Conservation (phyloP, 73 alveolate genomes). For the Paramecium bursaria region DNA sequence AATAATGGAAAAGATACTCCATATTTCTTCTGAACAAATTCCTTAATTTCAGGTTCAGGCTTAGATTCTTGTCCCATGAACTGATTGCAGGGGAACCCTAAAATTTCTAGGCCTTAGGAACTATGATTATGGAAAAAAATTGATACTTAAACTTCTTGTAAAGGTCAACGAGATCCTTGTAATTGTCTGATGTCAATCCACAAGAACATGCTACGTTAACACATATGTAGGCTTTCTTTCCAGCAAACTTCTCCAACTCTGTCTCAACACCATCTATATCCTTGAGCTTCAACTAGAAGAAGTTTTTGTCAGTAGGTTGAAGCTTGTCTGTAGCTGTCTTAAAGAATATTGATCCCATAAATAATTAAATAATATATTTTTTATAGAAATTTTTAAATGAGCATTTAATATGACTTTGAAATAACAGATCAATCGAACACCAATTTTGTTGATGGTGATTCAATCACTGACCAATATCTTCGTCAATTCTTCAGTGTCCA, state of each 20-base stretch:
- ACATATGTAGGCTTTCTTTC: conserved; percentile 75
- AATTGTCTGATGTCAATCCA: conserved; percentile 79
- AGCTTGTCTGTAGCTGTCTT: conserved; percentile 70
- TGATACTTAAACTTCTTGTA: conserved; percentile 68
- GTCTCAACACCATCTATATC: conserved; percentile 78
- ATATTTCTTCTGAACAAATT: conserved; percentile 65
- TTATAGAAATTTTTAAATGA: no score
- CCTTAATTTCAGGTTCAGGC: conserved; percentile 75
- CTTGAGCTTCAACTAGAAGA: conserved; percentile 71
- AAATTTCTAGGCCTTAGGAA: conserved; percentile 79
- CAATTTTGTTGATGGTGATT: no score
- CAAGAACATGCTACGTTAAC: conserved; percentile 89
- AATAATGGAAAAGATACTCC: conserved; percentile 80
- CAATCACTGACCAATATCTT: no score
- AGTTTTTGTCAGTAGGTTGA: conserved; percentile 52
- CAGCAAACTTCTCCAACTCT: conserved; percentile 69
- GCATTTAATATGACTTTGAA: no score
- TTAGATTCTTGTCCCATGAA: conserved; percentile 86
- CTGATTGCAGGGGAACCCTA: conserved; percentile 89
- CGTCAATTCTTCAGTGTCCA: no score
- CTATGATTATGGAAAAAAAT: neutral
- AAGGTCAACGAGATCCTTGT: conserved; percentile 73
- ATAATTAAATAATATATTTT: no score
- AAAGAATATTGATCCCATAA: conserved; percentile 73
- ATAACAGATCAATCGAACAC: no score